Evolutionary conservation across 345 rosid genomes (phyloP), one percentile per base, ranked within the genome.

Genomic region (Euphorbia peplus): DNA sequence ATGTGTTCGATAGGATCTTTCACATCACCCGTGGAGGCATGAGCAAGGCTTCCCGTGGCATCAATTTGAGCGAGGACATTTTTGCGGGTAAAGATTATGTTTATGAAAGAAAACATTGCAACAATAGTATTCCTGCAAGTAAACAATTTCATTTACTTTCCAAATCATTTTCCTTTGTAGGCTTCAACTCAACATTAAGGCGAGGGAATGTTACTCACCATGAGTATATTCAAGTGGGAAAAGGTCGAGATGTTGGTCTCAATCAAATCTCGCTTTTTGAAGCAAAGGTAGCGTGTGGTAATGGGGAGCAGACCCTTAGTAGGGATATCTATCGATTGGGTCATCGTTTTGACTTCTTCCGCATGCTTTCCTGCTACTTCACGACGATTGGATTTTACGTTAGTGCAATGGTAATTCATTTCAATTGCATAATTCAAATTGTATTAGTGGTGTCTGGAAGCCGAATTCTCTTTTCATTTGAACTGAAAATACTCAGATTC

Each of bases 151-250:
- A 7, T 39, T 32, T 39, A 39, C 67, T 60, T 44, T 10, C 12
- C 63, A n/a, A 6, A 44, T n/a, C 47, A 37, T 47, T 61, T 24
- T 54, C 24, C 53, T 50, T 32, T 79, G 28, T 67, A 91, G 99
- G 99, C 73, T 91, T 95, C 78, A 95, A 95, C 80, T 95, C 98
- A 59, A 90, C 93, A 42, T 75, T 91, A 67, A 87, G 99, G 77
- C 84, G 89, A 66, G 99, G 98, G 42, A 91, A 95, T 84, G 66
- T 95, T 52, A 95, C 99, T 75, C 99, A 95, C 81, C 99, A 91
- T 73, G 99, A 95, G 85, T 95, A 95, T 72, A 91, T 95, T 68
- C 99, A 95, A 87, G 98, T 95, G 75, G 99, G 99, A 62, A 95
- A 95, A 84, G 99, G 99, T 67, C 86, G 99, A 75, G 99, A 95